Evolutionary conservation across 192 early-diverging fungal genomes (phyloP).

Genomic region (Coemansia sp.): DNA sequence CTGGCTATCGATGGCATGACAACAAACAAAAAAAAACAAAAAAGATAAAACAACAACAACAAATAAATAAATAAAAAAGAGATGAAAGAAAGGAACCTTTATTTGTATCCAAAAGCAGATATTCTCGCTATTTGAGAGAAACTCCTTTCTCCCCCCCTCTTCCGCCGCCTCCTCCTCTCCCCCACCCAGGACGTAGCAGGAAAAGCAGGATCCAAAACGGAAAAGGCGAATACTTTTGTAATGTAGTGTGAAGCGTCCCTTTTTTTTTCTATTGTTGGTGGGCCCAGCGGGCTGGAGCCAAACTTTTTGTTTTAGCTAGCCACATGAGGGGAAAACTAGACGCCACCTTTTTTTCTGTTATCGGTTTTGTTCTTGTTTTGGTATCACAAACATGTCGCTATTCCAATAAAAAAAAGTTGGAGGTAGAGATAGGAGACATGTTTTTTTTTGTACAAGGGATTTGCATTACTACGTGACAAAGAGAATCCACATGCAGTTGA

Average conservation of each 20-base stretch:
- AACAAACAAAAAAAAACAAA: neutral
- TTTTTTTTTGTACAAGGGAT: neutral
- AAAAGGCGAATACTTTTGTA: neutral
- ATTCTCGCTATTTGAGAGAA: neutral
- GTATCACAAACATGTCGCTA: neutral
- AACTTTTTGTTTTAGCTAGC: neutral
- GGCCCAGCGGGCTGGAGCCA: slow-evolving; percentile 1
- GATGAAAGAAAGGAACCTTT: slow-evolving; percentile 1
- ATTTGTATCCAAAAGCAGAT: neutral
- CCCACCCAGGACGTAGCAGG: neutral
- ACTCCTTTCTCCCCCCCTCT: neutral
- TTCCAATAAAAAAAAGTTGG: neutral
- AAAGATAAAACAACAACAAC: neutral
- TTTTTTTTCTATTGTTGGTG: neutral
- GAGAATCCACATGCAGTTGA: slow-evolving; percentile 3
- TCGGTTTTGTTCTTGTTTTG: neutral
- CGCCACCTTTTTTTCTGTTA: neutral
- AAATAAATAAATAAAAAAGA: slow-evolving; percentile 5
- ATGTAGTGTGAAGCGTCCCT: neutral
- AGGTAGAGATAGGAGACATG: neutral
- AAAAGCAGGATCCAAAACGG: slow-evolving; percentile 5
- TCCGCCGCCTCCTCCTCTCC: neutral
- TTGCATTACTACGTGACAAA: neutral
- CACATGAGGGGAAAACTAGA: neutral
- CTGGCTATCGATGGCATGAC: slow-evolving; percentile 37